Evolutionary conservation across 352 stramenopile species (phyloP).

Genomic region (Phytophthora megakarya): DNA sequence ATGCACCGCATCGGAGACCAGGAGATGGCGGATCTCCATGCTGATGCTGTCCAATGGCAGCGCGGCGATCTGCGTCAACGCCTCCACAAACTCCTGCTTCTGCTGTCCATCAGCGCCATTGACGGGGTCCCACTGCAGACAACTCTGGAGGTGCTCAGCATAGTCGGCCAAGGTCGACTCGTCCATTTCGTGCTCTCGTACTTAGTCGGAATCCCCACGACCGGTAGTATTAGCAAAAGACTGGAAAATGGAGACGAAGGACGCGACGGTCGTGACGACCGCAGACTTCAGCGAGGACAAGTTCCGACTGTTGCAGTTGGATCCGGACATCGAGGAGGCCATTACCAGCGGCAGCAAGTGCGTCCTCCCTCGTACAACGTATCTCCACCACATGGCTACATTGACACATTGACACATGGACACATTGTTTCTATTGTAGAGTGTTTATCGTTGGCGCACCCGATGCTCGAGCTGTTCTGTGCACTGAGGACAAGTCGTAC

Average conservation of each 20-base stretch:
- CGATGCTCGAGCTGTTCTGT: conserved; percentile 68
- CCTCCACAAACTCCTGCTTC: conserved; percentile 69
- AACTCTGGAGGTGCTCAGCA: conserved; percentile 33
- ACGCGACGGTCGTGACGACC: conserved; percentile 57
- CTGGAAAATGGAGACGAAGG: conserved; percentile 20
- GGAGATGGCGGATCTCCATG: conserved; percentile 72
- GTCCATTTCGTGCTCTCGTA: too few relatives aligned
- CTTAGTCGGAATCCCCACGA: conserved; percentile 12
- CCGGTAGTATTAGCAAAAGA: too few relatives aligned
- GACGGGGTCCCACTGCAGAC: conserved; percentile 47
- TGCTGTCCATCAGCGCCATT: conserved; percentile 15
- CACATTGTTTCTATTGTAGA: conserved; percentile 22
- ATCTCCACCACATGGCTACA: too few relatives aligned
- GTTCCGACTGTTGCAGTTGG: conserved; percentile 69
- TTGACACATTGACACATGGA: conserved; percentile 15
- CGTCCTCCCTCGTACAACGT: background rate
- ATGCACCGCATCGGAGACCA: conserved; percentile 41
- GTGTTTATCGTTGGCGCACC: conserved; percentile 70
- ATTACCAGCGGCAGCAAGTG: conserved; percentile 55
- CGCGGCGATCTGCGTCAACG: conserved; percentile 73
- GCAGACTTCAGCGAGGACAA: conserved; percentile 56
- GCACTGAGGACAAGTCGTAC: conserved; percentile 71
- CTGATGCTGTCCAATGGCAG: conserved; percentile 67
- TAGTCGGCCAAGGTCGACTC: conserved; percentile 31
- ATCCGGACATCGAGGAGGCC: conserved; percentile 62